phyloP scores from a whole-genome alignment of 306 rosid species.

The Aeschynomene evenia region DNA sequence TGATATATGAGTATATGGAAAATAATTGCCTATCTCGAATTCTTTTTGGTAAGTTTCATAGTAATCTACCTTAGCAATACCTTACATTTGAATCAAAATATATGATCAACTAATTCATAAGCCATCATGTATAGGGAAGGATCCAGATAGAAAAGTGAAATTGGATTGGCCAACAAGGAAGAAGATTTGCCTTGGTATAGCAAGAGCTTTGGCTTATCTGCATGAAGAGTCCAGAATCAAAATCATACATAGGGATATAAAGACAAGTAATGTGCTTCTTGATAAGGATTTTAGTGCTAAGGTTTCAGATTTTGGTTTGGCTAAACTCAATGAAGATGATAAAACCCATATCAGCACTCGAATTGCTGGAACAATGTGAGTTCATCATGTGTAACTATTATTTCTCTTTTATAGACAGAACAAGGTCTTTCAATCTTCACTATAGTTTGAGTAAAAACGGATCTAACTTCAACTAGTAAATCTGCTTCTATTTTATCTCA shows the following conservation, averaged over 20 bases:
- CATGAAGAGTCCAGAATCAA: constrained; percentile 85
- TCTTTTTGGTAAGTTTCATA: constrained; percentile 70
- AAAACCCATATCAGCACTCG: constrained; percentile 88
- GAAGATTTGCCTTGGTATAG: constrained; percentile 87
- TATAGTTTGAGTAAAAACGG: not conserved
- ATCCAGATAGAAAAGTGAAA: constrained; percentile 46
- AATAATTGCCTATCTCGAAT: constrained; percentile 85
- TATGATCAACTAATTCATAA: constrained; percentile 12
- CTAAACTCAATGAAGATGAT: constrained; percentile 87
- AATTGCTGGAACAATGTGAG: constrained; percentile 97
- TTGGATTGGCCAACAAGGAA: constrained; percentile 82
- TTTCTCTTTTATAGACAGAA: not conserved
- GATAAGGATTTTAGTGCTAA: constrained; percentile 85
- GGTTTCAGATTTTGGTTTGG: constrained; percentile 96
- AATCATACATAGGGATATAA: constrained; percentile 90
- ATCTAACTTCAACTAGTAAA: no score
- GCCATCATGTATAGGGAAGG: constrained; percentile 49
- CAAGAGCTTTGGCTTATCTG: constrained; percentile 85
- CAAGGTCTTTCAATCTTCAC: not conserved
- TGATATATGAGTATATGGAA: constrained; percentile 91
- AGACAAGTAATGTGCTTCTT: constrained; percentile 91
- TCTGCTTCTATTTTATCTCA: not conserved
- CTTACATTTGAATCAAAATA: constrained; percentile 8
- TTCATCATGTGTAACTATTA: not conserved
- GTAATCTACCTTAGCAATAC: constrained; percentile 3